Evolutionary conservation across 768 basidiomycete genomes (phyloP).

Genomic region (Mycena leptocephala): DNA sequence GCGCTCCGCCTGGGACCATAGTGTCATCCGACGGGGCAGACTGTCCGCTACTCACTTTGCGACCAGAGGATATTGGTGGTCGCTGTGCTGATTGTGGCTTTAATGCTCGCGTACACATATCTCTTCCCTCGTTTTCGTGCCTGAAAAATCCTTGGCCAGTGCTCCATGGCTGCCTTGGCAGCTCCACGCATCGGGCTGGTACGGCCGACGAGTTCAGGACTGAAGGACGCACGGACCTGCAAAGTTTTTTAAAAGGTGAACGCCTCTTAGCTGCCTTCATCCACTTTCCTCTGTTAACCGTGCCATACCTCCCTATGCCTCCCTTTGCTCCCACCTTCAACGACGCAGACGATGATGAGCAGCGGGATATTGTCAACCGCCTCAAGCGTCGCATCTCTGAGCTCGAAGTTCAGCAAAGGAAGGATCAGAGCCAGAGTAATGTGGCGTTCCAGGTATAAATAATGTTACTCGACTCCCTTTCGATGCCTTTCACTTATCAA

Average conservation of each 20-base stretch:
- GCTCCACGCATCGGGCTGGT: no score
- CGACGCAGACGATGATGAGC: background rate
- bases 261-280: no score
- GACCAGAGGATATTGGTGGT: background rate
- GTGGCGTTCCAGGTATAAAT: background rate
- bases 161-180: no score
- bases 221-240: no score
- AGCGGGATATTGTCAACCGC: background rate
- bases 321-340: no score
- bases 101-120: background rate
- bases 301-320: no score
- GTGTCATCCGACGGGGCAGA: background rate
- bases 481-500: background rate
- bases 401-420: background rate
- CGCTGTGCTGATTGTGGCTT: background rate
- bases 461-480: background rate
- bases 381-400: no score
- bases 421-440: background rate
- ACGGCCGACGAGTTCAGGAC: no score
- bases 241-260: no score
- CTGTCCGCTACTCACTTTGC: no score
- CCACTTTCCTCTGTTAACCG: no score
- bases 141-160: background rate
- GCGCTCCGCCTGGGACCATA: no score
- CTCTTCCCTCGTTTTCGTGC: background rate